phyloP scores from a whole-genome alignment of 1,284 basidiomycete genomes.

The Puccinia triticina region DNA sequence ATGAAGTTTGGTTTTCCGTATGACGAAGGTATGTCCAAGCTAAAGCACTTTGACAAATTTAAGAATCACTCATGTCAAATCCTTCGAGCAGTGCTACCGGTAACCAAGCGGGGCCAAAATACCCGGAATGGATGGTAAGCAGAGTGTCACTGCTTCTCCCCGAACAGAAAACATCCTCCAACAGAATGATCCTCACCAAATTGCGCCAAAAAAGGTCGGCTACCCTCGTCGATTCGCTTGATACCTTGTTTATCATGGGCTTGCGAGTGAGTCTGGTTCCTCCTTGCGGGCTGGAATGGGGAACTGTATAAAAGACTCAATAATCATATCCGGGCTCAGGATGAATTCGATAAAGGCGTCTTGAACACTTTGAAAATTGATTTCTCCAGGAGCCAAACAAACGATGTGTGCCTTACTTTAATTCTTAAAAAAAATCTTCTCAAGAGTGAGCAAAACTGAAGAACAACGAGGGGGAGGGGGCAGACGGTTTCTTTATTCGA shows the following conservation, averaged over 20 bases:
- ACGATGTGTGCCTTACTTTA: slow-evolving; percentile 8
- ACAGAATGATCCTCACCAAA: neutral
- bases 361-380: slow-evolving; percentile 44
- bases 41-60: neutral
- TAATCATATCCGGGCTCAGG: neutral
- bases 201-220: slow-evolving; percentile 34
- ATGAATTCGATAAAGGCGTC: slow-evolving; percentile 35
- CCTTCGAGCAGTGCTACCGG: slow-evolving; percentile 26
- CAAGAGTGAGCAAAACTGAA: neutral
- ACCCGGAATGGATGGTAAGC: slow-evolving; percentile 49
- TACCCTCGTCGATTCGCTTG: slow-evolving; percentile 43
- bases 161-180: neutral
- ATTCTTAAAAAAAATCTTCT: neutral
- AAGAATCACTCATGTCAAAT: neutral
- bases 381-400: slow-evolving; percentile 45
- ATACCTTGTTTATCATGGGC: slow-evolving; percentile 45
- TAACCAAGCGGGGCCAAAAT: slow-evolving; percentile 32
- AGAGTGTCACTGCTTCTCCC: neutral
- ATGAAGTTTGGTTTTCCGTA: slow-evolving; percentile 42
- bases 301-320: neutral
- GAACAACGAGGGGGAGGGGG: no score
- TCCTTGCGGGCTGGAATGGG: neutral
- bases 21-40: slow-evolving; percentile 36
- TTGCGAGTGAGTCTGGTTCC: neutral
- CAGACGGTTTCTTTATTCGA: slow-evolving; percentile 46